A percentile compares a stretch with the other conserved stretches of the same genome.
Evolutionary conservation across 768 basidiomycete genomes (phyloP).

Genomic region (Podaxis rugospora): DNA sequence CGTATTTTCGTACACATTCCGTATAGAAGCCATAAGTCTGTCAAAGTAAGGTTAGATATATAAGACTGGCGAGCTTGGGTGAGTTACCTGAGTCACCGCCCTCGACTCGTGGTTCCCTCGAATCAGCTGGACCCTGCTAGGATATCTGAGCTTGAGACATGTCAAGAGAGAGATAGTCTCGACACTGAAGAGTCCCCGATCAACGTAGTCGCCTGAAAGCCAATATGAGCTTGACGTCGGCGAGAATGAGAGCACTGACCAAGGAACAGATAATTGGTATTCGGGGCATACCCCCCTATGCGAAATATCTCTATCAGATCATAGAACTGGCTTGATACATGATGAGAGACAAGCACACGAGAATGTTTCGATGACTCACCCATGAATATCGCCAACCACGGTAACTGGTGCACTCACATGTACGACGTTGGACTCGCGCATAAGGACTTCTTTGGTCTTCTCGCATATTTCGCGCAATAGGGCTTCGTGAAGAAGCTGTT

Average conservation of each 20-base stretch:
- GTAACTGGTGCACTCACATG: conserved; percentile 96
- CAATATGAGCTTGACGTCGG: conserved; percentile 9
- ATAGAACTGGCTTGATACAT: conserved; percentile 88
- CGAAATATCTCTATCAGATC: conserved; percentile 99
- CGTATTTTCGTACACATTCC: conserved; percentile 97
- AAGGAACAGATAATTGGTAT: conserved; percentile 98
- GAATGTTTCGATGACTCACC: conserved; percentile 52
- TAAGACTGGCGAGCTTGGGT: conserved; percentile 16
- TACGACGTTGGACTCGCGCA: conserved; percentile 98
- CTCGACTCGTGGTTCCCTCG: conserved; percentile 97
- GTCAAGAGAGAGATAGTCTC: conserved; percentile 97
- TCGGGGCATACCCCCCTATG: conserved; percentile 94
- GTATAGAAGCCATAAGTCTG: conserved; percentile 99
- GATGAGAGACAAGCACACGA: conserved; percentile 24
- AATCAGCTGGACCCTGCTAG: conserved; percentile 94
- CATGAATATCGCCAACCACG: conserved; percentile 98
- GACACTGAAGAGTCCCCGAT: conserved; percentile 95
- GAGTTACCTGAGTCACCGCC: conserved; percentile 92
- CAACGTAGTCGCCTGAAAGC: conserved; percentile 90
- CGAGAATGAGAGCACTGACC: conserved; percentile 47
- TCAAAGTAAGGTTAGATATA: conserved; percentile 23
- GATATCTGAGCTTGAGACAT: conserved; percentile 94
- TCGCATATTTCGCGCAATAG: conserved; percentile 98
- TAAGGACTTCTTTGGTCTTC: conserved; percentile 98
- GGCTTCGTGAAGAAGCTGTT: conserved; percentile 93